Evolutionary conservation across 225 moss, liverwort and hornwort species (phyloP).

Genomic region (Marchantia paleacea): DNA sequence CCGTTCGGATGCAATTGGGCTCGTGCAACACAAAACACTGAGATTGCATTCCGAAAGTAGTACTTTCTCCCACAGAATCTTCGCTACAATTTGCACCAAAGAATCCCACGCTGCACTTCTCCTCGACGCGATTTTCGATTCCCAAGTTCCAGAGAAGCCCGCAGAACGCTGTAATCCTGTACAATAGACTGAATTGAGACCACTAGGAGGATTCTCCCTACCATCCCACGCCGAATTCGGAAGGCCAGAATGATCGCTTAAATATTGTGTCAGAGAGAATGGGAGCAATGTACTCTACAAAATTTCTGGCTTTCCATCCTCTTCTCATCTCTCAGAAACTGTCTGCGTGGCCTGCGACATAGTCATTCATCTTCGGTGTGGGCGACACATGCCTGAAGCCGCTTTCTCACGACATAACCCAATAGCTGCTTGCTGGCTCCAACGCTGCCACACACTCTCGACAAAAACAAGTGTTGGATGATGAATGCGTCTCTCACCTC

Average conservation of each 20-base stretch:
- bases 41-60: slow-evolving; percentile 13
- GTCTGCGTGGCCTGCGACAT: slow-evolving; percentile 6
- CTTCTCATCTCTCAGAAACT: neutral
- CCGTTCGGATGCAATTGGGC: neutral
- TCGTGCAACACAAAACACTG: slow-evolving; percentile 4
- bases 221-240: neutral
- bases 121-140: neutral
- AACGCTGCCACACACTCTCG: slow-evolving; percentile 6
- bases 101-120: neutral
- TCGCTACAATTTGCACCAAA: neutral
- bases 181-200: neutral
- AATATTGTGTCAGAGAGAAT: neutral
- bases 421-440: neutral
- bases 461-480: too few relatives aligned
- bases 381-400: neutral
- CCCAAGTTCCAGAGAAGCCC: neutral
- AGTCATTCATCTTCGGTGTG: slow-evolving; percentile 2
- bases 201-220: neutral
- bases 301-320: neutral
- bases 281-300: neutral
- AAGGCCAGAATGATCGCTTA: neutral
- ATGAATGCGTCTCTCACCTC: too few relatives aligned
- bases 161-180: neutral
- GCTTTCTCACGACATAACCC: neutral
- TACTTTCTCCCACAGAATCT: neutral